Evolutionary conservation across 75 land plant genomes (phyloP).

Genomic region (Sequoia sempervirens): DNA sequence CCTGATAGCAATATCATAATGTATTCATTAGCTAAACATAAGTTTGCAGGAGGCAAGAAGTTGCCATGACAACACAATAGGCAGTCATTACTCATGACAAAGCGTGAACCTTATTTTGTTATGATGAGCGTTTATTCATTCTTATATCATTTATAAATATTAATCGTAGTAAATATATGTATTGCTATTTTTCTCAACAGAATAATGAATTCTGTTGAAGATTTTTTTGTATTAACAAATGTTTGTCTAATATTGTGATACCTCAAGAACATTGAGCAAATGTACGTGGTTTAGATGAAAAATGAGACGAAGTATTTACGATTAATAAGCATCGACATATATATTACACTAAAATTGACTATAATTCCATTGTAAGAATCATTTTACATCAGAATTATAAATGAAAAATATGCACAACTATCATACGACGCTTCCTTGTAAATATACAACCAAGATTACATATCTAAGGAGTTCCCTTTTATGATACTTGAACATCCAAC

Average conservation of each 20-base stretch:
- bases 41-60: too few relatives aligned
- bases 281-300: not conserved
- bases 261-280: not conserved
- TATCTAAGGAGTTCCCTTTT: constrained; percentile 37
- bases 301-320: not conserved
- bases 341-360: not conserved
- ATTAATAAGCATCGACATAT: not conserved
- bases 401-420: too few relatives aligned
- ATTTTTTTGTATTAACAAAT: not conserved
- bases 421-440: not conserved
- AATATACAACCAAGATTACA: not conserved
- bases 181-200: too few relatives aligned
- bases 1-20: too few relatives aligned
- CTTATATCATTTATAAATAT: too few relatives aligned
- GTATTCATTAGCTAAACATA: too few relatives aligned
- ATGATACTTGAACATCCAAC: constrained; percentile 54
- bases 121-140: too few relatives aligned
- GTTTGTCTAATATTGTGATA: not conserved
- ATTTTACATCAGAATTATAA: not conserved
- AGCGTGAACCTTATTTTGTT: too few relatives aligned
- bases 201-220: too few relatives aligned
- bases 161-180: too few relatives aligned
- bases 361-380: not conserved
- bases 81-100: too few relatives aligned
- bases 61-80: too few relatives aligned